Evolutionary conservation across 129 eudicot genomes (phyloP).

Genomic region (Pulicaria dysenterica): DNA sequence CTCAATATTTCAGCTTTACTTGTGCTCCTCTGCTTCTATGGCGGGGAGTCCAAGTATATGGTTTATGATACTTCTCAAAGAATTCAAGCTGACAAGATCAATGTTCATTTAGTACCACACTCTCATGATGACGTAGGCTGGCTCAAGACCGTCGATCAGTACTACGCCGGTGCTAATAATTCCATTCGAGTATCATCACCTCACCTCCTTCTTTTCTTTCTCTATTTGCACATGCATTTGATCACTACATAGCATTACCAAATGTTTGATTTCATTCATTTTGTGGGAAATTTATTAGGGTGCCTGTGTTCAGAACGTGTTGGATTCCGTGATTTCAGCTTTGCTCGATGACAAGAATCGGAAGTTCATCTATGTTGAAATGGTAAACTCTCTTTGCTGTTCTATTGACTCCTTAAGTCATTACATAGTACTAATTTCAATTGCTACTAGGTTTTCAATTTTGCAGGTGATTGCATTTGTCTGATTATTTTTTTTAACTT

Average conservation of each 20-base stretch:
- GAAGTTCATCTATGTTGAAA: slow-evolving; percentile 93
- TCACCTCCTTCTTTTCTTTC: background rate
- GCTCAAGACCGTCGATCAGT: slow-evolving; percentile 69
- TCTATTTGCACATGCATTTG: background rate
- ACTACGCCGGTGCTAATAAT: slow-evolving; percentile 74
- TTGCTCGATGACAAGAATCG: slow-evolving; percentile 81
- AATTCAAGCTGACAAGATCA: slow-evolving; percentile 41
- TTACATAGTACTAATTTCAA: background rate
- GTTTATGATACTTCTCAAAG: slow-evolving; percentile 44
- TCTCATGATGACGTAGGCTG: slow-evolving; percentile 67
- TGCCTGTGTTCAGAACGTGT: slow-evolving; percentile 90
- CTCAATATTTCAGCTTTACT: slow-evolving; percentile 11
- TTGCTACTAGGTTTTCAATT: background rate
- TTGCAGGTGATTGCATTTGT: background rate
- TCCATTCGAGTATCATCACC: slow-evolving; percentile 55
- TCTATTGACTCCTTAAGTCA: background rate
- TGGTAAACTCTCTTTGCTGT: slow-evolving; percentile 40
- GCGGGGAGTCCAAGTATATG: slow-evolving; percentile 42
- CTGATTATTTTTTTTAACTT: background rate
- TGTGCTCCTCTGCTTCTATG: slow-evolving; percentile 20
- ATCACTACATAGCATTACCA: background rate
- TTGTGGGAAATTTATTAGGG: slow-evolving; percentile 50
- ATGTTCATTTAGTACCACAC: slow-evolving; percentile 65
- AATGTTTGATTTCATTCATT: slow-evolving; percentile 18
- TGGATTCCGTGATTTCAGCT: slow-evolving; percentile 90